Conservation (phyloP, 1,284 basidiomycete genomes). For the Rhodofomes roseus region DNA sequence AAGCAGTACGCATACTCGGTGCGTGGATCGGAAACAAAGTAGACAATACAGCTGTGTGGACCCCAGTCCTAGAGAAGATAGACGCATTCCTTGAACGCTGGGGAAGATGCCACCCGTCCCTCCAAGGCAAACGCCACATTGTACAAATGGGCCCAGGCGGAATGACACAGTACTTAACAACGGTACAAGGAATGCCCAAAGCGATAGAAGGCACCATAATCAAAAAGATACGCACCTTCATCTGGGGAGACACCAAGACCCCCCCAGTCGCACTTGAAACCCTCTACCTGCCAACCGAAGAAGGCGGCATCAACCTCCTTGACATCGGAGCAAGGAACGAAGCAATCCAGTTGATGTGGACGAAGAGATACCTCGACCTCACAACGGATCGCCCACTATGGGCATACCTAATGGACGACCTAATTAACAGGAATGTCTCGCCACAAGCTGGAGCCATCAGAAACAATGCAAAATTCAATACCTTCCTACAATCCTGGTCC, state of each 20-base stretch:
- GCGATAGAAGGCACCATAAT: not conserved
- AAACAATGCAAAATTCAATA: not conserved
- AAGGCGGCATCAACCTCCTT: not conserved
- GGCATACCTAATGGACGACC: not conserved
- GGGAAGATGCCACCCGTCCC: constrained; percentile 12
- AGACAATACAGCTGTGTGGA: constrained; percentile 16
- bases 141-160: constrained; percentile 20
- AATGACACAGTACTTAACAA: constrained; percentile 12
- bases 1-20: constrained; percentile 23
- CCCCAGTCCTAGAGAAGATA: constrained; percentile 15
- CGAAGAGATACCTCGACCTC: not conserved
- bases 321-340: not conserved
- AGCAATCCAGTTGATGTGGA: not conserved
- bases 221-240: not conserved
- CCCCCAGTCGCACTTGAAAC: not conserved
- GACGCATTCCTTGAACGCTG: constrained; percentile 13
- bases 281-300: not conserved
- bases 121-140: constrained; percentile 17
- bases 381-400: not conserved
- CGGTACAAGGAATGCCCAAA: constrained; percentile 19
- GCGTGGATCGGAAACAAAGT: constrained; percentile 8
- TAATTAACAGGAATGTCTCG: too few species aligned
- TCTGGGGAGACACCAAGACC: not conserved
- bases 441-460: not conserved
- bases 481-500: not conserved